Base-by-base conservation (phyloP, 169 alveolate species). In the Plasmodium inui region DNA sequence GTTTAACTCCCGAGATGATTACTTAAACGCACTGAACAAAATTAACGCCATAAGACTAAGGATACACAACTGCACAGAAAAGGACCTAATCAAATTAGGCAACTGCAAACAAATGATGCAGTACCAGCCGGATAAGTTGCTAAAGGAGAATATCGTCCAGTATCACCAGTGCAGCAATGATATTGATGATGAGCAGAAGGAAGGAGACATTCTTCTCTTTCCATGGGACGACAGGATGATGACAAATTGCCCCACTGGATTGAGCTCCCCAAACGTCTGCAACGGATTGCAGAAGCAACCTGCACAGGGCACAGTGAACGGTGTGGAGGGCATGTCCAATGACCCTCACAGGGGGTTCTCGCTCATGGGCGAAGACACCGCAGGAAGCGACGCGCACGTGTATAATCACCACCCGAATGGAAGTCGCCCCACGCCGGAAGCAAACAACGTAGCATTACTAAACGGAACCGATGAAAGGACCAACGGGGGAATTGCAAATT, bases 1-100 rank as follows among this genome's bases (percentile, higher is more conserved):
- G 28, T 89, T 89, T 73, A 89, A 89, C 39, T 78, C 94, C 6
- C 72, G 50, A 41, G 81, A 22, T 8, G 94, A 89, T 14, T 89
- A 55, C 72, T 26, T 89, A 12, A 76, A 89, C 50, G 83, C 57
- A 2, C 34, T 89, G 53, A 10, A 89, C 50, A 89, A 89, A 70
- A 89, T 89, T 7, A 89, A 89, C 50, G 28, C 50, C 22, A 70
- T 89, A 78, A 89, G 94, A 80, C 39, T 89, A 37, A 79, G 72
- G 17, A 53, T 89, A 22, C 82, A 61, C 50, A 80, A 80, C 32
- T 89, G 94, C 34, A 39, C 32, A 7, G 94, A 89, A 22, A 32
- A 12, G 32, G 85, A 79, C 30, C 72, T 80, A 80, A 17, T 89
- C 8, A 89, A 79, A 79, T 71, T 78, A 41, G 19, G n/a, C 61